Evolutionary conservation across 306 rosid genomes (phyloP).

Genomic region (Lupinus albus): DNA sequence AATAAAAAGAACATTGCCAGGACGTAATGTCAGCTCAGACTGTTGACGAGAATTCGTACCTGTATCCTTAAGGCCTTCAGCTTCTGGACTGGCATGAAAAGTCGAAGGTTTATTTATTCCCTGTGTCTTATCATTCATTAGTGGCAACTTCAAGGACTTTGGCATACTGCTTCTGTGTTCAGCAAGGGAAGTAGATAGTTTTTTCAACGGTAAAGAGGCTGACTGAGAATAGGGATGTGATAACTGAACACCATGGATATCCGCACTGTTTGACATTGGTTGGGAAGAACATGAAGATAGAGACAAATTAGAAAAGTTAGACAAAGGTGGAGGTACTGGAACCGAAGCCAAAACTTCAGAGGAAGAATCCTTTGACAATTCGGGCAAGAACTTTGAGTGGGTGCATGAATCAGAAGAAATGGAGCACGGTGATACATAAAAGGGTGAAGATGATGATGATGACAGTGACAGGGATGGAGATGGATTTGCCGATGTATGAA

Average conservation of each 20-base stretch:
- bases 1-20: too few species aligned
- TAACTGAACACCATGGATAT: conserved; percentile 46
- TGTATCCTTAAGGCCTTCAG: conserved; percentile 43
- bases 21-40: conserved; percentile 35
- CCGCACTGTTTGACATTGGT: conserved; percentile 49
- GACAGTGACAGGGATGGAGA: conserved; percentile 55
- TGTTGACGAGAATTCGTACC: conserved; percentile 46
- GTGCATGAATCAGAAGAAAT: conserved; percentile 78
- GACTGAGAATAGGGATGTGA: conserved; percentile 54
- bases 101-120: conserved; percentile 46
- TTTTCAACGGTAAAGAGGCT: conserved; percentile 56
- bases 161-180: conserved; percentile 86
- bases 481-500: conserved; percentile 59
- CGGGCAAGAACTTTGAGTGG: conserved; percentile 62
- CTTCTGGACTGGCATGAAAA: conserved; percentile 45
- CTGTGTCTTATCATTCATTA: conserved; percentile 52
- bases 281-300: conserved; percentile 55
- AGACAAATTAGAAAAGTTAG: conserved; percentile 62
- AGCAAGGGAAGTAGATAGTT: conserved; percentile 76
- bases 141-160: conserved; percentile 76
- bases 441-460: conserved; percentile 64
- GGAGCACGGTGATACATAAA: conserved; percentile 82
- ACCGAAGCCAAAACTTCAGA: conserved; percentile 49
- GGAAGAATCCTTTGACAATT: conserved; percentile 75
- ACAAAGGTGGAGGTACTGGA: conserved; percentile 54